Conservation (phyloP, 768 basidiomycete genomes). For the Tylopilus felleus region DNA sequence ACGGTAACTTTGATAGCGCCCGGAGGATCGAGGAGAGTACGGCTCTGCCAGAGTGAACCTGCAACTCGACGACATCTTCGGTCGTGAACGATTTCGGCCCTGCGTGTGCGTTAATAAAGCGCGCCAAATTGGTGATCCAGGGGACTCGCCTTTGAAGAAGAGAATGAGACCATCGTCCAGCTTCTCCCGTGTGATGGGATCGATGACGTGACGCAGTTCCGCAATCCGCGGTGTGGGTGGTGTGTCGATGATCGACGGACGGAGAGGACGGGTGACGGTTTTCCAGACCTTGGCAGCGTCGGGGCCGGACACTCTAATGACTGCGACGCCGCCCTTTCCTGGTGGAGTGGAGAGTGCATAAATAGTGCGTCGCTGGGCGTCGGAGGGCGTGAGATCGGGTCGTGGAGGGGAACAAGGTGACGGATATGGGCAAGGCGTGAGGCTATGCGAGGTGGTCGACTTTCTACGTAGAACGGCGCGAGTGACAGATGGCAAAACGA, state of each 20-base stretch:
- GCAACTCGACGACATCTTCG: conserved; percentile 78
- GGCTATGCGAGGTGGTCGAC: conserved; percentile 24
- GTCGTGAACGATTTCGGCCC: conserved; percentile 82
- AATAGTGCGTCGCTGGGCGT: conserved; percentile 68
- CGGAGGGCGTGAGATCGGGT: conserved; percentile 31
- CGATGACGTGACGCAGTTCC: conserved; percentile 64
- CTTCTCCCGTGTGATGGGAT: conserved; percentile 55
- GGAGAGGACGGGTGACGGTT: conserved; percentile 46
- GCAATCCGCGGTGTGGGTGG: conserved; percentile 62
- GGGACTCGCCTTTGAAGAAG: conserved; percentile 66
- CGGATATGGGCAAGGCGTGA: conserved; percentile 13
- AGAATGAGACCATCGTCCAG: conserved; percentile 82
- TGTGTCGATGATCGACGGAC: conserved; percentile 1
- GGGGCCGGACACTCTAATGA: conserved; percentile 81
- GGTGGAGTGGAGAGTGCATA: conserved; percentile 87
- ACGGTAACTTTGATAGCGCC: conserved; percentile 58
- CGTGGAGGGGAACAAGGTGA: not conserved
- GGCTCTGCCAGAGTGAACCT: conserved; percentile 84
- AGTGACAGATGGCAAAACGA: conserved; percentile 10
- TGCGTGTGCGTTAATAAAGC: conserved; percentile 27
- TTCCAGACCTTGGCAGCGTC: conserved; percentile 62
- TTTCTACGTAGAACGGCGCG: conserved; percentile 24
- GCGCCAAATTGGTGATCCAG: not conserved
- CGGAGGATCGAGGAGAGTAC: conserved; percentile 67
- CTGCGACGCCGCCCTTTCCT: conserved; percentile 80